Percentiles rank a stretch among this genome's conserved stretches.
These are phyloP conservation scores for Arabidopsis thaliana DNA, from an alignment of 345 rosid species.

Conservation along the genomic window TAIR10.1 NC_003076.8:14943001-14943500, in stretches of 20 bases:
- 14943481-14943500: too few relatives aligned
- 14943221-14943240: too few relatives aligned
- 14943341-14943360: neutral
- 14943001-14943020: neutral
- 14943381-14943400: conserved; percentile 10
- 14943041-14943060: neutral
- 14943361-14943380: conserved; percentile 21
- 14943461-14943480: too few relatives aligned
- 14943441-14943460: too few relatives aligned
- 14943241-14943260: too few relatives aligned
- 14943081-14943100: too few relatives aligned
- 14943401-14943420: neutral
- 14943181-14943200: too few relatives aligned
- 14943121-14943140: too few relatives aligned
- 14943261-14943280: neutral
- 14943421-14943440: neutral
- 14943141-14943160: too few relatives aligned
- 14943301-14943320: neutral
- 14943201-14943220: too few relatives aligned
- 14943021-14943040: neutral
- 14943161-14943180: too few relatives aligned
- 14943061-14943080: neutral
- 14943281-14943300: conserved; percentile 6
- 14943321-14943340: conserved; percentile 18
- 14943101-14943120: too few relatives aligned